Evolutionary conservation across 495 filamentous ascomycete species (phyloP), one percentile per base, ranked within the genome.

Genomic region (Schizothecium vesticola): DNA sequence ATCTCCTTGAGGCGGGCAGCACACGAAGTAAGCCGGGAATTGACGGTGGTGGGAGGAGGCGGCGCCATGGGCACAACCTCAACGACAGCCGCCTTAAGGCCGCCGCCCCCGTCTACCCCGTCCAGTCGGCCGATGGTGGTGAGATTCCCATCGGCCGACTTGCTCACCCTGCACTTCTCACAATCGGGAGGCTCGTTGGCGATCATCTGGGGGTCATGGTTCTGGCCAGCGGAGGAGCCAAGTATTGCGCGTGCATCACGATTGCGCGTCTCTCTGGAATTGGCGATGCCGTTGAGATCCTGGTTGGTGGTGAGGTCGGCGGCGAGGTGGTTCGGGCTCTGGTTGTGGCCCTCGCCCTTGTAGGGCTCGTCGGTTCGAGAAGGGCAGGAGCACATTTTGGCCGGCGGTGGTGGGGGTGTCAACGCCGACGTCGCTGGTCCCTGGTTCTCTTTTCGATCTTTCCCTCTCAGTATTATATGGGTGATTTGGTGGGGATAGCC

Each of bases 201-300:
- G 61, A 22, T 29, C 56, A 56, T 19, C 11, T 28, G 22, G 43
- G 10, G 61, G 26, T 65, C 57, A 61, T 71, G 59, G 13, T 63
- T 23, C 3, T 65, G 64, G 31, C 13, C 59, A 13, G 62, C 36
- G 3, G 62, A 61, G 21, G 65, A 56, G 43, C 59, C 56, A 21
- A 36, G 21, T 36, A 67, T 71, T 21, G 62, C 56, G 56, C 62
- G 60, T 6, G 65, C 56, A n/a, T 64, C 61, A 3, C n/a, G 64
- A n/a, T 61, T 71, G 56, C 81, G 69, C 67, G 75, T 78, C 60
- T 76, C 75, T 67, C 85, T 76, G n/a, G 80, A 68, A 68, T 87
- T 89, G 25, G 83, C 83, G 70, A 86, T 83, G 59, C 85, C 83
- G 72, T 86, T 84, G 72, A 89, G 72, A 71, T 88, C 86, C 63